These are phyloP conservation scores for Mortierella sp. DNA, from an alignment of 371 early-diverging fungal genomes.

Conservation along the genomic window DNA sequence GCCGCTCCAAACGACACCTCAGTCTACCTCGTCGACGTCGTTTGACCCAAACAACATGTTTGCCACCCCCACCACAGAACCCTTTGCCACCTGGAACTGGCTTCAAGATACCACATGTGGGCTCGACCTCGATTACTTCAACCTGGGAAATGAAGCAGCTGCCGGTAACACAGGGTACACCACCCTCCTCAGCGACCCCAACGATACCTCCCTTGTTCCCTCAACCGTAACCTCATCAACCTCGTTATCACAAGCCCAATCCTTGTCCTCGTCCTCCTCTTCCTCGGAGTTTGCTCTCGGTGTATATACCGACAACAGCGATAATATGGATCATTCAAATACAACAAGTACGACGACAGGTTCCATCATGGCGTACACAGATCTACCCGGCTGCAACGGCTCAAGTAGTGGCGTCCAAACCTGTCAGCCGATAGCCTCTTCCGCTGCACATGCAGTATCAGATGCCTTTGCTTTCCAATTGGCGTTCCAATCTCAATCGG, in stretches of 20 bases:
- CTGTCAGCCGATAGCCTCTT: constrained; percentile 8
- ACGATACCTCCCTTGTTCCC: background rate
- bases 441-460: background rate
- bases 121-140: constrained; percentile 12
- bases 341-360: constrained; percentile 3
- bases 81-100: constrained; percentile 11
- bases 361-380: constrained; percentile 6
- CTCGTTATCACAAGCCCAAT: background rate
- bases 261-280: background rate
- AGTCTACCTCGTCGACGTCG: background rate
- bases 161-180: background rate
- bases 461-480: background rate
- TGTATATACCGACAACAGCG: background rate
- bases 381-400: background rate
- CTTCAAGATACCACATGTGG: constrained; percentile 11
- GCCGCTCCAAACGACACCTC: constrained; percentile 22
- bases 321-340: background rate
- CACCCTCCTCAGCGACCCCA: constrained; percentile 8
- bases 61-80: constrained; percentile 4
- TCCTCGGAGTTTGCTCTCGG: background rate
- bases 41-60: constrained; percentile 11
- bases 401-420: background rate
- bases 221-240: background rate
- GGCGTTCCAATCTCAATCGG: constrained; percentile 5
- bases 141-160: constrained; percentile 1